phyloP scores from a whole-genome alignment of 83 land plant species.

The Diphasiastrum complanatum region DNA sequence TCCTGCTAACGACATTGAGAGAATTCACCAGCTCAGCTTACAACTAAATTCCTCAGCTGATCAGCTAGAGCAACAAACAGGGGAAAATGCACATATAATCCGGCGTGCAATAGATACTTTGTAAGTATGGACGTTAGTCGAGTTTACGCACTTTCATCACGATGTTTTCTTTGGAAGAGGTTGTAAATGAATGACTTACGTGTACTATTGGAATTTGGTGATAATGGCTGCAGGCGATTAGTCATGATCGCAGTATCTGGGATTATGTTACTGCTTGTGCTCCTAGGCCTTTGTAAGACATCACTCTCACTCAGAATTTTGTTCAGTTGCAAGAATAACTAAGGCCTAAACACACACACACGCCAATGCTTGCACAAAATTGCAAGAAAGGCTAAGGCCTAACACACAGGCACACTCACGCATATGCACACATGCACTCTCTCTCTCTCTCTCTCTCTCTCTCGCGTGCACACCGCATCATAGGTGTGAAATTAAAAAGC shows the following conservation, averaged over 20 bases:
- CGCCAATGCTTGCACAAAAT: too few relatives aligned
- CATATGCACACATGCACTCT: too few relatives aligned
- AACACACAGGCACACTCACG: too few relatives aligned
- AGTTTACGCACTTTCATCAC: not conserved
- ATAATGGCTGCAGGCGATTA: constrained; percentile 42
- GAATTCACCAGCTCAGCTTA: not conserved
- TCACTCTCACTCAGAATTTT: not conserved
- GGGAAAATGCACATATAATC: constrained; percentile 17
- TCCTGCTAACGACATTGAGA: constrained; percentile 18
- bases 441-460: too few relatives aligned
- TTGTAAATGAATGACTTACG: not conserved
- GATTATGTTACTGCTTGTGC: constrained; percentile 58
- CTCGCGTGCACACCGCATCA: too few relatives aligned
- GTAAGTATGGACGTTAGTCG: constrained; percentile 2
- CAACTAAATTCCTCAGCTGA: constrained; percentile 14
- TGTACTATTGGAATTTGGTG: not conserved
- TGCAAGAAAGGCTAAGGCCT: too few relatives aligned
- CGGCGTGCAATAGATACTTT: not conserved
- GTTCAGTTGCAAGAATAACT: not conserved
- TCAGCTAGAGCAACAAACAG: constrained; percentile 11
- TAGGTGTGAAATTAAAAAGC: too few relatives aligned
- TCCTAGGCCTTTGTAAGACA: constrained; percentile 63
- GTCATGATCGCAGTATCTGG: constrained; percentile 56
- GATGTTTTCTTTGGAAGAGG: not conserved
- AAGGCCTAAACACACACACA: too few relatives aligned